These are phyloP conservation scores for Raffaelea deltoideospora DNA, from an alignment of 2,329 filamentous ascomycete genomes.

Conservation along the genomic window DNA sequence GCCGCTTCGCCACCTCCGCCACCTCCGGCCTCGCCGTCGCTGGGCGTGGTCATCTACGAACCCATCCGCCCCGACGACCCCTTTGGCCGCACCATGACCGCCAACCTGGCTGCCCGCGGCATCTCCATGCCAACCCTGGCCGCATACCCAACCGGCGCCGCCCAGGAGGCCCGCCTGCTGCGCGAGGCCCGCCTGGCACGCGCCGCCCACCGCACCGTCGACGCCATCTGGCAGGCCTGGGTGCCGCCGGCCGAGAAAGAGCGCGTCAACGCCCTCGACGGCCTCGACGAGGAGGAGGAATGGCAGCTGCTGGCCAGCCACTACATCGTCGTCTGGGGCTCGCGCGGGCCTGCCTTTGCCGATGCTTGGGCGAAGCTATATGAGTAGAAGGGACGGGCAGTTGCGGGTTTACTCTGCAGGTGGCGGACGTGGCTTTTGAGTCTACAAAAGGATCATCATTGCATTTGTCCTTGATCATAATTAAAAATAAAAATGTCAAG, in stretches of 20 bases:
- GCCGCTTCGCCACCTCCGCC: neutral
- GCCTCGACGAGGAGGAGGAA: slow-evolving; percentile 90
- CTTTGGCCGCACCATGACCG: slow-evolving; percentile 85
- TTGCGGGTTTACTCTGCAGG: no score
- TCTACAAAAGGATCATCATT: no score
- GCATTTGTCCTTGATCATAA: no score
- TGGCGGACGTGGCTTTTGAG: no score
- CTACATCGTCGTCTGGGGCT: slow-evolving; percentile 85
- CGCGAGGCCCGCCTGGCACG: slow-evolving; percentile 44
- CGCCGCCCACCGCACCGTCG: slow-evolving; percentile 28
- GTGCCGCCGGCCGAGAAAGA: slow-evolving; percentile 56
- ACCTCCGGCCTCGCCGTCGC: slow-evolving; percentile 14
- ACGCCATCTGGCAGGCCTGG: slow-evolving; percentile 64
- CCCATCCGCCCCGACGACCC: slow-evolving; percentile 70
- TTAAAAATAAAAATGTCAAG: no score
- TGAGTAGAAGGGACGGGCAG: neutral
- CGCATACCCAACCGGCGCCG: slow-evolving; percentile 49
- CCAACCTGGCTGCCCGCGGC: slow-evolving; percentile 67
- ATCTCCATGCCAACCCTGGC: slow-evolving; percentile 76
- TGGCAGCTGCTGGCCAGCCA: slow-evolving; percentile 77
- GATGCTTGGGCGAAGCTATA: slow-evolving; percentile 14
- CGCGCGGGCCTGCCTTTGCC: slow-evolving; percentile 37
- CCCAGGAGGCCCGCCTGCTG: slow-evolving; percentile 53
- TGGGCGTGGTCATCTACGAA: slow-evolving; percentile 68
- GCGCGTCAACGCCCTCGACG: slow-evolving; percentile 64